A percentile compares a stretch with the other conserved stretches of the same genome.
phyloP scores from a whole-genome alignment of 768 basidiomycete genomes.

The Guyanaporus albipodus region DNA sequence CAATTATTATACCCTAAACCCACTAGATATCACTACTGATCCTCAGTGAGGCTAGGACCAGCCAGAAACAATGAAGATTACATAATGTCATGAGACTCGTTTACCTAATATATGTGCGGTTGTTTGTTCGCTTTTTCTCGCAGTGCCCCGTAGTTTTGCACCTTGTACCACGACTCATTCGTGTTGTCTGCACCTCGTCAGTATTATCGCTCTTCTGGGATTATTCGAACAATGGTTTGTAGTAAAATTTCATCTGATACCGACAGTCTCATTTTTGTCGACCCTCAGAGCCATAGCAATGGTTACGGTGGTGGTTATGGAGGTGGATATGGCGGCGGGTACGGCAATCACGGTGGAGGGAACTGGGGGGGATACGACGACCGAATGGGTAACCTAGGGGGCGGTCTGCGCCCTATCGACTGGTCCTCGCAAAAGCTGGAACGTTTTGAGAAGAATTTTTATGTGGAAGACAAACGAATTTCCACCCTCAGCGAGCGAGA shows the following conservation, averaged over 20 bases:
- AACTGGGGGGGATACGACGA: conserved; percentile 45
- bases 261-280: conserved; percentile 1
- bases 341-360: conserved; percentile 28
- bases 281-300: conserved; percentile 29
- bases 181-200: conserved; percentile 1
- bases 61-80: too few species aligned
- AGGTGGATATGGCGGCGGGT: conserved; percentile 27
- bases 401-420: conserved; percentile 77
- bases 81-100: not conserved
- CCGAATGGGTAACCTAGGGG: conserved; percentile 78
- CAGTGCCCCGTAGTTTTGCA: conserved; percentile 6
- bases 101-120: conserved; percentile 9
- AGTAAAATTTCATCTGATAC: not conserved
- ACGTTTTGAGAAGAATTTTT: conserved; percentile 98
- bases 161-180: conserved; percentile 23
- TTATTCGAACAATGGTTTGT: conserved; percentile 21
- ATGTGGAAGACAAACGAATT: conserved; percentile 86
- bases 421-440: conserved; percentile 73
- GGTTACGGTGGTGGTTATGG: conserved; percentile 29
- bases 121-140: conserved; percentile 18
- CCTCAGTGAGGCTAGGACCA: too few species aligned
- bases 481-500: conserved; percentile 75
- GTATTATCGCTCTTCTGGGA: not conserved
- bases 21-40: not conserved
- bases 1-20: conserved; percentile 9